A percentile compares a stretch with the other conserved stretches of the same genome.
phyloP scores from a whole-genome alignment of 108 stramenopile genomes.

The Pseudonitzschia multiseries region DNA sequence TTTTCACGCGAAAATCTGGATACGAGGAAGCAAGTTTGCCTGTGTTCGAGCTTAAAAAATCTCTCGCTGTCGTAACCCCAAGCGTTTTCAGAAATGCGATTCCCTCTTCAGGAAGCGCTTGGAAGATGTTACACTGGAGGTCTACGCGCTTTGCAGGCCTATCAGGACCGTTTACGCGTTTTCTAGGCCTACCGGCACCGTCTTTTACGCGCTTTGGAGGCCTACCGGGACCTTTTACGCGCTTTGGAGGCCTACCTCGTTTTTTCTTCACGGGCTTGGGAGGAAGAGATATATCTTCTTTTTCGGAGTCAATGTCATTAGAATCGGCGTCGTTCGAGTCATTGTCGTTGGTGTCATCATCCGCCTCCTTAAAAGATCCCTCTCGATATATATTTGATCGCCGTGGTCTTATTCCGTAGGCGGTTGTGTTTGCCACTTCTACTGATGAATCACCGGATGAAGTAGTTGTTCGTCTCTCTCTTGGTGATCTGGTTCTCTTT shows the following conservation, averaged over 20 bases:
- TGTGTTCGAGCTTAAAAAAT: background rate
- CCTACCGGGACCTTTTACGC: too few species aligned
- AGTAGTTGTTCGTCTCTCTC: background rate
- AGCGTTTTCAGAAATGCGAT: slow-evolving; percentile 1
- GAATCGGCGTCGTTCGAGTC: background rate
- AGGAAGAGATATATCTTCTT: background rate
- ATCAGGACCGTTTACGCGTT: too few species aligned
- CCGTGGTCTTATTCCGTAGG: background rate
- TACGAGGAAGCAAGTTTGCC: background rate
- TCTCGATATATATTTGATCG: background rate
- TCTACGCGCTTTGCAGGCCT: too few species aligned
- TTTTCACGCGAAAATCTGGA: background rate
- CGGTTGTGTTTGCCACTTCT: background rate
- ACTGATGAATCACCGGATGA: background rate
- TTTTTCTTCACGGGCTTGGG: background rate
- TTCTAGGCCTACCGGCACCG: too few species aligned
- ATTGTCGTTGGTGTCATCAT: slow-evolving; percentile 7
- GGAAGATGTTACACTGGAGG: background rate
- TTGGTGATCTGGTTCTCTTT: background rate
- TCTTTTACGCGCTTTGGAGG: too few species aligned
- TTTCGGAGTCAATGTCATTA: background rate
- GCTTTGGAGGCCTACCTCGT: background rate
- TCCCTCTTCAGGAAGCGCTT: background rate
- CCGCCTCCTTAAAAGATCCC: background rate
- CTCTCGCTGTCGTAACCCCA: background rate